Base-by-base conservation (phyloP, 495 filamentous ascomycete species). In the Penicillium herquei region DNA sequence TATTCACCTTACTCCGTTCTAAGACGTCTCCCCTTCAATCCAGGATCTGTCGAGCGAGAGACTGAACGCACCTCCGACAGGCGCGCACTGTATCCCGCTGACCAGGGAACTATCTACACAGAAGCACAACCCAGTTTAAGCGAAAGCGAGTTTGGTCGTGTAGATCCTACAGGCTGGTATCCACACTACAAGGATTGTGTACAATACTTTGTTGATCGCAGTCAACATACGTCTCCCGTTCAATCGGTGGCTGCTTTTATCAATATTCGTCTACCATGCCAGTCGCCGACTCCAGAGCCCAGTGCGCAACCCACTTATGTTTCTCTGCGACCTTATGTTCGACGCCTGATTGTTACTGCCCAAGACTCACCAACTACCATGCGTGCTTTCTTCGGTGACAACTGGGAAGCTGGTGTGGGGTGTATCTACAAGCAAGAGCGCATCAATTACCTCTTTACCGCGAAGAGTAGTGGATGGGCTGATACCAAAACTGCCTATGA, bases 381-480 rank as follows among this genome's bases (percentile, higher is more conserved):
- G 62, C 87, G 89, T 57, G 87, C 90, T 17, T 94, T 96, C 70
- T 98, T 98, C 63, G 94, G 94, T 9, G 84, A 89, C 37, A 84
- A 91, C 62, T 98, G 92, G 90, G 64, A 72, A 14, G 70, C 76
- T 7, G 94, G 94, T 0, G 78, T 97, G 26, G 88, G 89, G 0
- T 81, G 83, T 18, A 72, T 97, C 37, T 87, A 92, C 65, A 86
- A 95, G 63, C 85, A 87, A 61, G 94, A 98, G 72, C 81, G 94
- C 41, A 75, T 88, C 30, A 98, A 98, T 64, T 98, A 92, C 64
- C 79, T 98, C 35, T 98, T 97, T 64, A 88, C 92, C 0, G 91
- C 92, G n/a, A 98, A 97, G 76, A 92, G 88, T 64, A 84, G 84
- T n/a, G 90, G 85, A 14, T 98, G 92, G 91, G 77, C 89, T 30